Percentiles rank a stretch among this genome's conserved stretches.
These are phyloP conservation scores for Fraxinus platypoda DNA, from an alignment of 305 asterid species.

Conservation along the genomic window DNA sequence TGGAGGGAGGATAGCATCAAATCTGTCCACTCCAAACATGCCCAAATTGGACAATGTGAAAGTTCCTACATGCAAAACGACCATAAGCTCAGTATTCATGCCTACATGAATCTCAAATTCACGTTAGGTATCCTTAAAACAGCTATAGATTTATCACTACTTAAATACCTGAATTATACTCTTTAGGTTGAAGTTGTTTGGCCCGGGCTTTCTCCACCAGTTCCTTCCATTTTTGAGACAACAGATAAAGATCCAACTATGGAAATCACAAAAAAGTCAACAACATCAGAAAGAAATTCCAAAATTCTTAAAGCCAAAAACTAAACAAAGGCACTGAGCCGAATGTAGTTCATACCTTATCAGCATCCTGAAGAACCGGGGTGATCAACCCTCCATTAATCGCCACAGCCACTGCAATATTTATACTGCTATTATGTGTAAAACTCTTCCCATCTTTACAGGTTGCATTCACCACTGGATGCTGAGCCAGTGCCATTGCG, in stretches of 20 bases:
- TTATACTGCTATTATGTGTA: slow-evolving; percentile 68
- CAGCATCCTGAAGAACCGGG: slow-evolving; percentile 97
- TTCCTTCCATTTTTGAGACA: slow-evolving; percentile 95
- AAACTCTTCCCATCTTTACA: slow-evolving; percentile 95
- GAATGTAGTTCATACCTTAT: slow-evolving; percentile 53
- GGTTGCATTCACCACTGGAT: slow-evolving; percentile 89
- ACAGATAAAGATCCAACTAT: slow-evolving; percentile 89
- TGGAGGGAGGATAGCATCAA: slow-evolving; percentile 98
- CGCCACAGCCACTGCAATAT: slow-evolving; percentile 95
- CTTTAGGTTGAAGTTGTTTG: slow-evolving; percentile 94
- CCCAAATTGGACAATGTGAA: slow-evolving; percentile 90
- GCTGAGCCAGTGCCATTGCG: slow-evolving; percentile 90
- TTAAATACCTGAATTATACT: slow-evolving; percentile 74
- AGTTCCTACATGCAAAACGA: slow-evolving; percentile 53
- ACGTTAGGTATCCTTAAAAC: not conserved
- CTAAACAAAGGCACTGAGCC: not conserved
- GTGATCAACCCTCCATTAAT: slow-evolving; percentile 92
- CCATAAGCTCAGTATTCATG: slow-evolving; percentile 6
- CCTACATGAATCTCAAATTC: not conserved
- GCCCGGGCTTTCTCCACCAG: slow-evolving; percentile 92
- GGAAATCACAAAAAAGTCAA: slow-evolving; percentile 28
- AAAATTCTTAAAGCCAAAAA: not conserved
- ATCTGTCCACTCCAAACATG: slow-evolving; percentile 96
- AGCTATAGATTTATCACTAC: not conserved
- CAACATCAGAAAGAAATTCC: slow-evolving; percentile 4